phyloP scores from a whole-genome alignment of 2,329 filamentous ascomycete species.

The Epichloe scottii region DNA sequence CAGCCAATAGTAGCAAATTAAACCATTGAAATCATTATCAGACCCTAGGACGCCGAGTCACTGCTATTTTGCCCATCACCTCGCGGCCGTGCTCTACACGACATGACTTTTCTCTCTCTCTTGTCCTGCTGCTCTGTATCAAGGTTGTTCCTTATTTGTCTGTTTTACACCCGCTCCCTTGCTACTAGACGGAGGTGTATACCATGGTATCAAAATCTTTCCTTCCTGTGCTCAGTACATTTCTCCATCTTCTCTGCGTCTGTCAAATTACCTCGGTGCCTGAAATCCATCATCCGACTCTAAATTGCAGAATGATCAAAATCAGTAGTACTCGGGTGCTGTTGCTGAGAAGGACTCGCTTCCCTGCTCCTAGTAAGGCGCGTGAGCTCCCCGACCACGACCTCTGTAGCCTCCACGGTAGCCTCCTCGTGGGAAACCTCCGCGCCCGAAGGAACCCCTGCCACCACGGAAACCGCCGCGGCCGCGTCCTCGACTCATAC shows the following conservation, averaged over 20 bases:
- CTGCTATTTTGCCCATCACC: neutral
- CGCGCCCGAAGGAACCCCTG: conserved; percentile 39
- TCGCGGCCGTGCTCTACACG: neutral
- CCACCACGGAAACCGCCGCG: conserved; percentile 41
- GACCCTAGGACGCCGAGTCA: conserved; percentile 1
- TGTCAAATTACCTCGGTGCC: neutral
- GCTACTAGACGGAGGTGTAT: neutral
- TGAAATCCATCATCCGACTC: neutral
- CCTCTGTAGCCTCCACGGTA: conserved; percentile 58
- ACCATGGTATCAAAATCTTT: conserved; percentile 1
- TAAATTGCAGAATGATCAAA: neutral
- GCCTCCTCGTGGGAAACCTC: conserved; percentile 43
- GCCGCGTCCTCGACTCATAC: conserved; percentile 74
- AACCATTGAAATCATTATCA: neutral
- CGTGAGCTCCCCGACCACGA: conserved; percentile 46
- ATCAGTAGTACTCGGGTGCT: conserved; percentile 8
- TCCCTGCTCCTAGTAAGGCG: conserved; percentile 46
- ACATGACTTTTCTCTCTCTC: neutral
- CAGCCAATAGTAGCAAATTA: neutral
- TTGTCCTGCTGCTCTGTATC: neutral
- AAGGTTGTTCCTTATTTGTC: neutral
- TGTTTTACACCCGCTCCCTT: neutral
- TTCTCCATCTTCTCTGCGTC: neutral
- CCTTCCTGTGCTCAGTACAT: neutral
- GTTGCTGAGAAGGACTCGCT: conserved; percentile 12